phyloP scores from a whole-genome alignment of 164 flowering plant genomes.

The Echeveria elegans region DNA sequence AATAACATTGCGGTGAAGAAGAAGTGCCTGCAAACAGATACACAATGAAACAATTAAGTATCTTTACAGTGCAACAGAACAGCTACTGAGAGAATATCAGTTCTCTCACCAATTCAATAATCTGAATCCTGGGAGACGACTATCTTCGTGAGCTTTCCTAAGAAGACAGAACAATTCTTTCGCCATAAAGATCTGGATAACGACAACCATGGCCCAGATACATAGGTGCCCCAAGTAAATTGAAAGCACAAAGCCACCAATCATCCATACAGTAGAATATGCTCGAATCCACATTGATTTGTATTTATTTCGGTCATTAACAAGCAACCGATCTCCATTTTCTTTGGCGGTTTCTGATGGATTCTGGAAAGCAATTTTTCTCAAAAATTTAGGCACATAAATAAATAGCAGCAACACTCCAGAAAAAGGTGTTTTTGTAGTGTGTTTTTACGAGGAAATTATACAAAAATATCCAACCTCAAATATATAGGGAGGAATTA shows the following conservation, averaged over 20 bases:
- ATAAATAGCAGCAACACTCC: background rate
- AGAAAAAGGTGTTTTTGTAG: background rate
- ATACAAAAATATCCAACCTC: background rate
- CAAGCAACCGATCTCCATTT: slow-evolving; percentile 63
- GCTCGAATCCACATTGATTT: slow-evolving; percentile 69
- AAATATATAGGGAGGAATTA: background rate
- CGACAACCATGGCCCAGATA: slow-evolving; percentile 89
- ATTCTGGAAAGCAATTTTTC: slow-evolving; percentile 27
- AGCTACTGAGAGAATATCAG: background rate
- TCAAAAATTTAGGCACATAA: background rate
- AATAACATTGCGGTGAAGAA: slow-evolving; percentile 95
- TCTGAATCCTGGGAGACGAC: slow-evolving; percentile 87
- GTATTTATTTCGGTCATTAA: slow-evolving; percentile 68
- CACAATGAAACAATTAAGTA: background rate
- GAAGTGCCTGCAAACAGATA: slow-evolving; percentile 60
- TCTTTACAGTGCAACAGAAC: background rate
- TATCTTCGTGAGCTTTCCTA: slow-evolving; percentile 73
- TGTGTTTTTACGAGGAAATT: background rate
- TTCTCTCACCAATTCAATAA: slow-evolving; percentile 70
- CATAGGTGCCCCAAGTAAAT: slow-evolving; percentile 93
- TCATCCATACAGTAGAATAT: slow-evolving; percentile 84
- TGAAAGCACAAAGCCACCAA: slow-evolving; percentile 66
- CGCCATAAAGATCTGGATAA: slow-evolving; percentile 87
- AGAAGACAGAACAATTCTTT: slow-evolving; percentile 77
- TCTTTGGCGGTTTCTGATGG: slow-evolving; percentile 35